phyloP scores from a whole-genome alignment of 495 filamentous ascomycete species.

The Penicillium roqueforti region DNA sequence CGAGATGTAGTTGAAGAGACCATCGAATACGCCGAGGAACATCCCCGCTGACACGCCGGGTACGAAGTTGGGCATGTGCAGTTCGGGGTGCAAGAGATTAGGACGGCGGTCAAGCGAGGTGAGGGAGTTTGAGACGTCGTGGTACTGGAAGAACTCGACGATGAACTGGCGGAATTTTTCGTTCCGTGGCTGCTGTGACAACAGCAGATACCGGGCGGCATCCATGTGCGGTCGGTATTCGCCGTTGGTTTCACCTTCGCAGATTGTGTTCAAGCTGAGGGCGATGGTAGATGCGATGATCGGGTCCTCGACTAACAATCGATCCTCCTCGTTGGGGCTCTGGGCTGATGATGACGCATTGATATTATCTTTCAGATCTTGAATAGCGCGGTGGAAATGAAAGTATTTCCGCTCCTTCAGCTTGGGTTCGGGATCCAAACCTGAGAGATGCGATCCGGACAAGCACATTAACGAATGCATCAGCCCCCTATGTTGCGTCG shows the following conservation, averaged over 20 bases:
- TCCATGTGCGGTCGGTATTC: conserved; percentile 79
- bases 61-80: conserved; percentile 63
- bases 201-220: conserved; percentile 68
- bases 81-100: conserved; percentile 54
- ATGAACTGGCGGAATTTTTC: conserved; percentile 74
- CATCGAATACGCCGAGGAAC: conserved; percentile 82
- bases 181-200: conserved; percentile 53
- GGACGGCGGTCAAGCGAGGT: conserved; percentile 60
- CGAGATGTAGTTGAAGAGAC: conserved; percentile 74
- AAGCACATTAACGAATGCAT: conserved; percentile 93
- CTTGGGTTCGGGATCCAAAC: conserved; percentile 43
- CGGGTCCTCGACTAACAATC: conserved; percentile 47
- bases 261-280: conserved; percentile 74
- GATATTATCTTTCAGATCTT: conserved; percentile 45
- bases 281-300: conserved; percentile 80
- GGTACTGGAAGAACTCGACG: conserved; percentile 89
- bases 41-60: conserved; percentile 69
- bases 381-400: conserved; percentile 46
- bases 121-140: conserved; percentile 77
- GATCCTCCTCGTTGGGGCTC: conserved; percentile 25
- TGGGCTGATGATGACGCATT: conserved; percentile 27
- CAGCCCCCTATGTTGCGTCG: conserved; percentile 73
- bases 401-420: conserved; percentile 45
- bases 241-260: conserved; percentile 70
- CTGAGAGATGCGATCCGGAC: conserved; percentile 72